These are phyloP conservation scores for Tephrocybe sp. DNA, from an alignment of 768 basidiomycete species.

Conservation along the genomic window DNA sequence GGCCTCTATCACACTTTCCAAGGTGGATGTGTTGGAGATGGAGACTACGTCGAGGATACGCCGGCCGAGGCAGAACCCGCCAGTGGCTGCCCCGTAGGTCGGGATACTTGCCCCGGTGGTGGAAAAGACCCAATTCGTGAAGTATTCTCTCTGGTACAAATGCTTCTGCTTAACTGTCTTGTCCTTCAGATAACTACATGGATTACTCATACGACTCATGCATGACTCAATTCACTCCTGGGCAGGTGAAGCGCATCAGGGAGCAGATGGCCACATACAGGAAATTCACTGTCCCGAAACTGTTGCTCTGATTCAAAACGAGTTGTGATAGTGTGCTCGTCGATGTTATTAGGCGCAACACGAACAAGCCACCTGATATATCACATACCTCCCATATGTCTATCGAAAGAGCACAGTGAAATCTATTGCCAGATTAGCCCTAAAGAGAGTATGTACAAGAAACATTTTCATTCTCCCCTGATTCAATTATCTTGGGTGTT, in stretches of 20 bases:
- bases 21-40: constrained; percentile 41
- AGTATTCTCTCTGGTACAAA: constrained; percentile 2
- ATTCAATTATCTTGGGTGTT: not conserved
- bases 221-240: constrained; percentile 49
- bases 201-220: constrained; percentile 52
- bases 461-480: too few species aligned
- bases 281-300: constrained; percentile 27
- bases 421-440: too few species aligned
- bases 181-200: constrained; percentile 47
- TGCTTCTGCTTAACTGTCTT: not conserved
- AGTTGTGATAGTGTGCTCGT: too few species aligned
- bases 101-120: constrained; percentile 35
- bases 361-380: too few species aligned
- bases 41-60: constrained; percentile 47
- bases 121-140: constrained; percentile 47
- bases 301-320: not conserved
- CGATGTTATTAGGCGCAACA: too few species aligned
- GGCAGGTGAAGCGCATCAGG: constrained; percentile 40
- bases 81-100: constrained; percentile 39
- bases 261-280: constrained; percentile 46
- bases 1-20: constrained; percentile 64
- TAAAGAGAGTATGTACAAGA: too few species aligned
- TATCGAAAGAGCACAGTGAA: too few species aligned
- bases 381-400: too few species aligned
- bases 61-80: constrained; percentile 46